phyloP scores from a whole-genome alignment of 805 yeast species.

The Danielozyma ontarioensis region DNA sequence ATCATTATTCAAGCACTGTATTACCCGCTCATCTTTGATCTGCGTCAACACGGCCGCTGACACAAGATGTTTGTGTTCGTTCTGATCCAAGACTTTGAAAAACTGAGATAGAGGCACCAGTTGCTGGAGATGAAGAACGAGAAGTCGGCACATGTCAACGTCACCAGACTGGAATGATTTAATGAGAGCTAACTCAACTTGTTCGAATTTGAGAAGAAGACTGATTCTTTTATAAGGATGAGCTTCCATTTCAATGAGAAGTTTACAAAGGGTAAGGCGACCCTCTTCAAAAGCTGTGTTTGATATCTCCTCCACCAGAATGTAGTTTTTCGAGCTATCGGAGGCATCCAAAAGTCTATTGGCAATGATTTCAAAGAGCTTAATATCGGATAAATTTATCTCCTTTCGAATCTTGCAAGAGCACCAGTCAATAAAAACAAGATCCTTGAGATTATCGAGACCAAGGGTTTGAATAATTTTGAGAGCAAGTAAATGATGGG shows the following conservation, averaged over 20 bases:
- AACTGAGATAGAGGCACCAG: conserved; percentile 62
- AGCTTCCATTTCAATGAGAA: conserved; percentile 66
- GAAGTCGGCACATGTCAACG: conserved; percentile 54
- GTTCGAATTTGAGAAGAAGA: conserved; percentile 65
- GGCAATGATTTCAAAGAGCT: conserved; percentile 46
- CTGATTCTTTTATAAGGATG: conserved; percentile 51
- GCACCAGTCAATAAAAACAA: conserved; percentile 77
- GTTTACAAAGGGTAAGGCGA: conserved; percentile 59
- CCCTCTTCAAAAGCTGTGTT: conserved; percentile 78
- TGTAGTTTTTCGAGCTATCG: conserved; percentile 30
- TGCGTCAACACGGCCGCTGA: conserved; percentile 19
- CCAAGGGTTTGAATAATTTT: conserved; percentile 50
- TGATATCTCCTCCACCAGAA: conserved; percentile 56
- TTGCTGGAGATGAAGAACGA: conserved; percentile 50
- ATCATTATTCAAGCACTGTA: conserved; percentile 10
- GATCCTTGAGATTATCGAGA: conserved; percentile 30
- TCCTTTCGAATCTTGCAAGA: conserved; percentile 58
- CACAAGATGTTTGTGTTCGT: conserved; percentile 26
- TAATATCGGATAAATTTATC: conserved; percentile 50
- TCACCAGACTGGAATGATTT: conserved; percentile 61
- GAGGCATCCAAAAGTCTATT: conserved; percentile 34
- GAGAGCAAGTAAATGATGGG: conserved; percentile 57
- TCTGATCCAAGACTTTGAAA: conserved; percentile 56
- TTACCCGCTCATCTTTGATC: conserved; percentile 5
- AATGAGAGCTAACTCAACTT: conserved; percentile 60